These are phyloP conservation scores for Phyllosticta citrichinensis DNA, from an alignment of 2,329 filamentous ascomycete species.

Conservation along the genomic window DNA sequence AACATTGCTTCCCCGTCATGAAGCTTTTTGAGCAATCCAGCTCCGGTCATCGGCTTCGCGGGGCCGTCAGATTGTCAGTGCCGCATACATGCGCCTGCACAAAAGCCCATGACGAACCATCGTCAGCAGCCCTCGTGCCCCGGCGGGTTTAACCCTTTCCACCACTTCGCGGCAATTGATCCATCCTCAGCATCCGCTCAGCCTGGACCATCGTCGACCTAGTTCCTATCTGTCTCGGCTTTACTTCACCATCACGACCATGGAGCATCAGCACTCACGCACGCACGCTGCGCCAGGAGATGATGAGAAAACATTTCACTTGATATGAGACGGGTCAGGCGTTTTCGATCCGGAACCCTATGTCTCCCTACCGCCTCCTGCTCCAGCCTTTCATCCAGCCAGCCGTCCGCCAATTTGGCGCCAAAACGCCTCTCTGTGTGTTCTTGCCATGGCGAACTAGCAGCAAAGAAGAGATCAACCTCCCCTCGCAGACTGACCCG, in stretches of 20 bases:
- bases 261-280: no score
- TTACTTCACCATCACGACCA: no score
- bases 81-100: not conserved
- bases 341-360: not conserved
- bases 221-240: no score
- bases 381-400: not conserved
- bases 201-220: no score
- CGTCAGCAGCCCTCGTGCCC: not conserved
- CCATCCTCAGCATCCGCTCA: no score
- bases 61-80: not conserved
- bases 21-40: not conserved
- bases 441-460: not conserved
- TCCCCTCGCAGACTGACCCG: not conserved
- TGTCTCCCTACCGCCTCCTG: not conserved
- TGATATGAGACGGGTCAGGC: not conserved
- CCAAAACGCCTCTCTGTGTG: constrained; percentile 8
- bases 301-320: not conserved
- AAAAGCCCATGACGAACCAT: not conserved
- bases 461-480: not conserved
- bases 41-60: not conserved
- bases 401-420: not conserved
- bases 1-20: not conserved
- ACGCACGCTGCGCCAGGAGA: not conserved
- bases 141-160: not conserved
- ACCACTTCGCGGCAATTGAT: not conserved